Evolutionary conservation across 2,329 filamentous ascomycete species (phyloP).

Genomic region (Xylaria sp.): DNA sequence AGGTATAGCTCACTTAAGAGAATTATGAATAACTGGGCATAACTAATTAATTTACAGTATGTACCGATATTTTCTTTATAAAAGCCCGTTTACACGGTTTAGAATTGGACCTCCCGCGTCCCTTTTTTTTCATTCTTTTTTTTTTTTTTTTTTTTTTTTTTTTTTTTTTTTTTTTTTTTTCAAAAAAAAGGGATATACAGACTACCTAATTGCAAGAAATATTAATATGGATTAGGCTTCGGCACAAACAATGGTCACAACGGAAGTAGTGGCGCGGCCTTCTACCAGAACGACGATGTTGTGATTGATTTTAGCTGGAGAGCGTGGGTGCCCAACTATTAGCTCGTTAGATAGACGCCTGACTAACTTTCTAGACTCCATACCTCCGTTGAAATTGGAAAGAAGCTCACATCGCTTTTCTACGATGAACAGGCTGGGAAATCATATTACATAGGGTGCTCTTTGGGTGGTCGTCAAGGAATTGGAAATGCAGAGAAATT

Average conservation of each 20-base stretch:
- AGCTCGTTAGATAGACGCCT: constrained; percentile 41
- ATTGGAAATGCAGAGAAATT: constrained; percentile 63
- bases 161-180: too few species aligned
- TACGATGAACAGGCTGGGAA: constrained; percentile 55
- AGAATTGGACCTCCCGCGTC: not conserved
- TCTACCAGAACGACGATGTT: constrained; percentile 52
- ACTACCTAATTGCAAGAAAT: not conserved
- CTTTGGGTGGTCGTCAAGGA: constrained; percentile 68
- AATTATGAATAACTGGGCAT: not conserved
- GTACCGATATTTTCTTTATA: not conserved
- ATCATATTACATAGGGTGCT: constrained; percentile 68
- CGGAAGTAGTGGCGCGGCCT: constrained; percentile 50
- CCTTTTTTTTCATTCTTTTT: too few species aligned
- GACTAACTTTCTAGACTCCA: constrained; percentile 51
- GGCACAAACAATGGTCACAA: constrained; percentile 63
- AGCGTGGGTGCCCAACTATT: constrained; percentile 31
- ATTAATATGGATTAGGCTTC: constrained; percentile 43
- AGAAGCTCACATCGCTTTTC: constrained; percentile 58
- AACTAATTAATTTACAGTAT: constrained; percentile 25
- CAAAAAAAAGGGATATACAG: not conserved
- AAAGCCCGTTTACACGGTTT: not conserved
- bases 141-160: too few species aligned
- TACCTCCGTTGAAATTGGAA: constrained; percentile 60
- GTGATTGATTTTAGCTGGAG: constrained; percentile 52
- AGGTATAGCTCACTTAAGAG: constrained; percentile 26